Evolutionary conservation across 306 rosid genomes (phyloP), one percentile per base, ranked within the genome.

Genomic region (Begonia masoniana): DNA sequence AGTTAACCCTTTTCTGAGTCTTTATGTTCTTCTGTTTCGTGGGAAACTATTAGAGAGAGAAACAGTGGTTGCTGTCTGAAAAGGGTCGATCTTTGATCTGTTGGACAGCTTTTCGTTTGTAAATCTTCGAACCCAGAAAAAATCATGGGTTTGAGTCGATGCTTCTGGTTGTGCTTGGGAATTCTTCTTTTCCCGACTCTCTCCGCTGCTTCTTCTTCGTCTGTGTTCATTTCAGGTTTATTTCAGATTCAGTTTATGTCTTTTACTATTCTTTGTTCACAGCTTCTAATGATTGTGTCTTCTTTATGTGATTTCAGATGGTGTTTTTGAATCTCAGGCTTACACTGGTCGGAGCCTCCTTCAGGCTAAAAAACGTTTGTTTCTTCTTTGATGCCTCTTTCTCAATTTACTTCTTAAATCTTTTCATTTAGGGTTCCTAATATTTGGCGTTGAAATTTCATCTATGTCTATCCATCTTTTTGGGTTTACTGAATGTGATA

Each of bases 311-410:
- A 41, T 64, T 74, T 55, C 96, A 91, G 99, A 64, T 42, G 7
- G 43, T 10, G 13, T 71, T 57, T 76, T 79, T 57, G 77, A 70
- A 70, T 70, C 77, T 58, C 74, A 73, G 58, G 31, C 12, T 51
- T 74, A 67, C 31, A 58, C 55, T 2, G 86, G 81, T 51, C 84
- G 96, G 59, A 76, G 42, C 66, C 88, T 91, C 58, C 99, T 91
- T 46, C 99, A 86, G 68, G 92, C 88, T 50, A 83, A 72, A 66
- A 71, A 75, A 86, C 82, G 99, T 78, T 13, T 43, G 19, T 4
- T 13, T 41, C 68, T 47, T 52, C 39, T 6, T 16, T 57, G 19
- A 58, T 47, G 3, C 53, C 58, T 42, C 42, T 51, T 65, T 12
- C 56, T 19, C 31, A 54, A 36, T 8, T 43, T 12, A n/a, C 47